These are phyloP conservation scores for Camillea tinctor DNA, from an alignment of 2,329 filamentous ascomycete genomes.

Conservation along the genomic window DNA sequence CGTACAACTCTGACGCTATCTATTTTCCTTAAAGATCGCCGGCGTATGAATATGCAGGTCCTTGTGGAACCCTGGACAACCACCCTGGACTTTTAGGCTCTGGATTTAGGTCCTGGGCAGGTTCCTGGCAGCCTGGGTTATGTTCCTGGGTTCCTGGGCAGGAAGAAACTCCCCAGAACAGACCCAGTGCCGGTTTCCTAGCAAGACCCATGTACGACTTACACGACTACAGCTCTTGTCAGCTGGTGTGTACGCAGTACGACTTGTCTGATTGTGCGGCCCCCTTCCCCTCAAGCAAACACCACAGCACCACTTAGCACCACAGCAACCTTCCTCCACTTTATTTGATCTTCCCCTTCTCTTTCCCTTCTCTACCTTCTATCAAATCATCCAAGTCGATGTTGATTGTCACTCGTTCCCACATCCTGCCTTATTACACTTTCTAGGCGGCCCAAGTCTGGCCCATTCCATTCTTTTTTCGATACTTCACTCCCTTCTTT, in stretches of 20 bases:
- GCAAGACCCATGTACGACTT: too few relatives aligned
- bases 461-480: constrained; percentile 14
- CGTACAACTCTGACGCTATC: not conserved
- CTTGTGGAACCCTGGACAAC: not conserved
- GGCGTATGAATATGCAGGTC: not conserved
- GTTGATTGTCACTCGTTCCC: constrained; percentile 3
- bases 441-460: constrained; percentile 7
- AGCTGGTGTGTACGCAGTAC: not conserved
- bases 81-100: too few relatives aligned
- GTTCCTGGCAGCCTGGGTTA: too few relatives aligned
- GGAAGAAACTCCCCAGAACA: not conserved
- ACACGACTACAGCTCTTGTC: not conserved
- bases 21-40: not conserved
- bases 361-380: not conserved
- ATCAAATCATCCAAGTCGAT: not conserved
- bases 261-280: not conserved
- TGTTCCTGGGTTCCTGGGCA: too few relatives aligned
- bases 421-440: not conserved
- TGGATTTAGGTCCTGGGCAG: too few relatives aligned
- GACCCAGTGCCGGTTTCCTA: not conserved
- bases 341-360: not conserved
- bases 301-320: too few relatives aligned
- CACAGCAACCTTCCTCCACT: not conserved
- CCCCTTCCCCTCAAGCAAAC: too few relatives aligned
- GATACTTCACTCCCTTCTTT: constrained; percentile 20